Conservation (phyloP, 352 stramenopile species). For the Pythium rishiriense region DNA sequence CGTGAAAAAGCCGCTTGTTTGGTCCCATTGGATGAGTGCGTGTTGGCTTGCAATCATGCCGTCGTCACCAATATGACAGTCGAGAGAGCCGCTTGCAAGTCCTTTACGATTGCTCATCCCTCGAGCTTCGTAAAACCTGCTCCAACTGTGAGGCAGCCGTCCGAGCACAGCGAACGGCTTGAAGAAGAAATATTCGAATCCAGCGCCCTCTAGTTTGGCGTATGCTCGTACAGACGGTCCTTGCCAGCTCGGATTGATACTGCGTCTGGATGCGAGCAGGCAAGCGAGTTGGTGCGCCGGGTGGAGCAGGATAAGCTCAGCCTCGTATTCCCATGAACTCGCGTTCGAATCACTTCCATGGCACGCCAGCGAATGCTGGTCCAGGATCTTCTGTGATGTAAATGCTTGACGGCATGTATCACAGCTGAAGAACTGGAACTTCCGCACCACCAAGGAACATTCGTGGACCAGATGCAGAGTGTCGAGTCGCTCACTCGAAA, state of each 20-base stretch:
- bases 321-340: slow-evolving; percentile 4
- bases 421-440: slow-evolving; percentile 55
- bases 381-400: slow-evolving; percentile 52
- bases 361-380: slow-evolving; percentile 37
- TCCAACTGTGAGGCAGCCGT: slow-evolving; percentile 53
- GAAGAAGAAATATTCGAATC: slow-evolving; percentile 75
- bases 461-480: slow-evolving; percentile 50
- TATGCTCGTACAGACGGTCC: slow-evolving; percentile 50
- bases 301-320: slow-evolving; percentile 29
- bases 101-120: slow-evolving; percentile 48
- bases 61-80: slow-evolving; percentile 79
- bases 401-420: slow-evolving; percentile 43
- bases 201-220: slow-evolving; percentile 64
- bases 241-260: slow-evolving; percentile 19
- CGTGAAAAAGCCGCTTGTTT: slow-evolving; percentile 42
- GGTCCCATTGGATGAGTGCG: slow-evolving; percentile 72
- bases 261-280: slow-evolving; percentile 25
- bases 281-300: slow-evolving; percentile 45
- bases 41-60: slow-evolving; percentile 54
- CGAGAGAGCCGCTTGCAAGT: slow-evolving; percentile 47
- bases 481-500: slow-evolving; percentile 18
- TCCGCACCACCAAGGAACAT: slow-evolving; percentile 55
- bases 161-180: slow-evolving; percentile 65
- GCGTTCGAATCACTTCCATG: not conserved
- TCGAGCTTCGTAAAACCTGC: slow-evolving; percentile 55